Base-by-base conservation (phyloP, 352 stramenopile species). In the Globisporangium apiculatum region DNA sequence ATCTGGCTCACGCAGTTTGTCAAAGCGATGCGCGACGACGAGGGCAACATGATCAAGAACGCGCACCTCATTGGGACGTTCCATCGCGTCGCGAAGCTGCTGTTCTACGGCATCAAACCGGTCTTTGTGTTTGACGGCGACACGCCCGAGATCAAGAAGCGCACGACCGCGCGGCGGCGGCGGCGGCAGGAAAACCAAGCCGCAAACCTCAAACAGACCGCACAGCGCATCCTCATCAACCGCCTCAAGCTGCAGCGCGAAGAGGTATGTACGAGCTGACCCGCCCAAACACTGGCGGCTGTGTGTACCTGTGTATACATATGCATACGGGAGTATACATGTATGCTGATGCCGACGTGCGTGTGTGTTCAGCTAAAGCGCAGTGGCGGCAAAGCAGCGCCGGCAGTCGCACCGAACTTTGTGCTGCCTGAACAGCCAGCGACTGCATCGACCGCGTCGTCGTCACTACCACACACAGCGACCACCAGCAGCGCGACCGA, bases 1-100 rank as follows among this genome's bases (percentile, higher is more conserved):
- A 99, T 99, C 71, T 99, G 97, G 97, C 76, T 99, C 57, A 99
- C 94, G 31, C 97, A 99, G 77, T 99, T 99, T 66, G 83, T 99
- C 65, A 99, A 99, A 72, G 97, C 96, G 43, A 99, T 98, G 87
- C 87, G 96, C 47, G 93, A 99, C 53, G 82, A 91, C 53, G 94
- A 98, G 47, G 94, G 97, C 53, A 86, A 91, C 43, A 96, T 98
- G 68, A 93, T 97, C 59, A 83, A 80, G 62, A 98, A 96, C 73
- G 91, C 95, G 49, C 91, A 99, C 83, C 67, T 99, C 59, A 82
- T 98, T 64, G 90, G 94, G 69, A 96, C 83, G 61, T 79, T 99
- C 51, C 86, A 97, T 53, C 83, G 93, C n/a, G 87, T 98, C n/a
- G 79, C 89, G 42, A 97, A 95, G 64, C 64, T 96, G 41, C 77